Percentiles rank a stretch among this genome's conserved stretches.
Conservation (phyloP, 2,329 filamentous ascomycete species). For the Zopfia rhizophila region DNA sequence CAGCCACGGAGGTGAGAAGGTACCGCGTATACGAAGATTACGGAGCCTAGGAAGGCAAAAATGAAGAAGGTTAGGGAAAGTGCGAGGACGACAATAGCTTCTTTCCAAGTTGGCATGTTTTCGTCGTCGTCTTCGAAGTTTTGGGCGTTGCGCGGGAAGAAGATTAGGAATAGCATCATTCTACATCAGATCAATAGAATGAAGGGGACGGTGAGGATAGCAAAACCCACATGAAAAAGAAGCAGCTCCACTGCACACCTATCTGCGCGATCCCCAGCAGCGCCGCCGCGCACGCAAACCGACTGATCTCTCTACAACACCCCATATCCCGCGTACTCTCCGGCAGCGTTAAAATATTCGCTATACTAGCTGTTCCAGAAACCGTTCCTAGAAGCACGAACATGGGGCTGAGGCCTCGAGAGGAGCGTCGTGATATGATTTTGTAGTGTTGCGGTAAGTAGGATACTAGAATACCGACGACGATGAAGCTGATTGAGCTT, state of each 20-base stretch:
- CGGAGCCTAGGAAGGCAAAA: conserved; percentile 70
- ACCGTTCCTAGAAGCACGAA: conserved; percentile 95
- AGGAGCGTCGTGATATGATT: conserved; percentile 85
- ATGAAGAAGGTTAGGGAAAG: conserved; percentile 80
- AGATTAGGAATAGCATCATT: conserved; percentile 91
- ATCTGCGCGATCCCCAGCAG: conserved; percentile 91
- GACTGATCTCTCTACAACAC: conserved; percentile 85
- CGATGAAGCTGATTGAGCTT: conserved; percentile 69
- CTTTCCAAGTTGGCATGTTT: conserved; percentile 71
- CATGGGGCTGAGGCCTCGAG: conserved; percentile 94
- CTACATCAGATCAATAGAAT: conserved; percentile 58
- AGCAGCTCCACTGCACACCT: conserved; percentile 90
- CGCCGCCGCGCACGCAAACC: conserved; percentile 85
- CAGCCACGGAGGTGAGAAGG: conserved; percentile 75
- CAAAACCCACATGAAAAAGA: conserved; percentile 80
- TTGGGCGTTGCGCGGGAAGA: conserved; percentile 69
- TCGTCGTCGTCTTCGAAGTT: conserved; percentile 39
- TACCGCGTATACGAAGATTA: conserved; percentile 72
- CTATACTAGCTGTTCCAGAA: conserved; percentile 86
- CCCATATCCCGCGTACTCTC: conserved; percentile 82
- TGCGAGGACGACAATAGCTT: conserved; percentile 78
- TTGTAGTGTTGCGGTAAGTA: conserved; percentile 95
- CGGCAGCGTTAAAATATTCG: conserved; percentile 91
- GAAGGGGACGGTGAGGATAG: conserved; percentile 1
- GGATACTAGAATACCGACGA: conserved; percentile 88